Conservation (phyloP, 768 basidiomycete genomes). For the Lentinula sp. region DNA sequence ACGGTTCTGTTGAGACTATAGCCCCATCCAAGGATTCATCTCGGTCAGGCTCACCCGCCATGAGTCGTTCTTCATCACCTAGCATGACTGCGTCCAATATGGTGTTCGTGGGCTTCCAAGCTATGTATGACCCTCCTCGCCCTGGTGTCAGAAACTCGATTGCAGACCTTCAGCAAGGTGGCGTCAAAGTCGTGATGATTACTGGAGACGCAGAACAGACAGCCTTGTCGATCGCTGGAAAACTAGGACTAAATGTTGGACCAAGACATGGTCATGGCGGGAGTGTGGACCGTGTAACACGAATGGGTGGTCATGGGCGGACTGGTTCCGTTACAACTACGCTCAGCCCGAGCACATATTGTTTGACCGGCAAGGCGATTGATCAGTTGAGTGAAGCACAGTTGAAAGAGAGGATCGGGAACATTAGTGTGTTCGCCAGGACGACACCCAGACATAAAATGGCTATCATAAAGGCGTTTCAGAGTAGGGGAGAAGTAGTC, state of each 20-base stretch:
- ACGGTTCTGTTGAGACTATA: constrained; percentile 44
- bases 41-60: constrained; percentile 19
- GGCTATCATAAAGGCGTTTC: constrained; percentile 94
- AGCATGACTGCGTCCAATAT: constrained; percentile 42
- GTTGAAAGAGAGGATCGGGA: constrained; percentile 75
- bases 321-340: neutral
- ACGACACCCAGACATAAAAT: constrained; percentile 98
- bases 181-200: constrained; percentile 98
- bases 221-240: constrained; percentile 80
- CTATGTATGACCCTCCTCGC: constrained; percentile 93
- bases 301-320: constrained; percentile 6
- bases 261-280: constrained; percentile 21
- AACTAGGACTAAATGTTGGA: constrained; percentile 76
- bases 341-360: constrained; percentile 24
- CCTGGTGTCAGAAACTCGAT: constrained; percentile 93
- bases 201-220: constrained; percentile 93
- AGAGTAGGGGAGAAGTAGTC: constrained; percentile 82
- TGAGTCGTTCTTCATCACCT: constrained; percentile 8
- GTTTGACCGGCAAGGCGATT: constrained; percentile 78
- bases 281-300: constrained; percentile 9
- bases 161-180: constrained; percentile 70
- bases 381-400: constrained; percentile 80
- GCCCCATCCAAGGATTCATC: constrained; percentile 21
- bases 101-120: constrained; percentile 89
- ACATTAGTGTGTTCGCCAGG: constrained; percentile 85